Evolutionary conservation across 2,329 filamentous ascomycete species (phyloP).

Genomic region (Phialophora tarda): DNA sequence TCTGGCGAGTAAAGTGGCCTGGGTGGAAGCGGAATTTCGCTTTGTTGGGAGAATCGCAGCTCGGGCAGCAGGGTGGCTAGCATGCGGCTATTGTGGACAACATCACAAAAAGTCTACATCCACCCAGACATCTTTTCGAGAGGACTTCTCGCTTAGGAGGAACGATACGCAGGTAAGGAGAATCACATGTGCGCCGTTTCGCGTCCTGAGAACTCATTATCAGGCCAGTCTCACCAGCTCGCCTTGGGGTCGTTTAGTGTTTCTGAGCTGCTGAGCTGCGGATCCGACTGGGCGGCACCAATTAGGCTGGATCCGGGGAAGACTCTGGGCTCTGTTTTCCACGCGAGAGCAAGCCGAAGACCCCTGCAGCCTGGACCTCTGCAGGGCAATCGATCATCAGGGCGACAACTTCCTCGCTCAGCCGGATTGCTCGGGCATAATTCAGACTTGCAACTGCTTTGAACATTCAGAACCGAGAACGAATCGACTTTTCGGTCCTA

Average conservation of each 20-base stretch:
- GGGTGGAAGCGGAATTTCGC: neutral
- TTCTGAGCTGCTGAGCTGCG: neutral
- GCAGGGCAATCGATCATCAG: neutral
- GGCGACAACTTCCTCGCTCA: neutral
- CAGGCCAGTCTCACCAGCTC: neutral
- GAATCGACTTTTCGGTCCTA: neutral
- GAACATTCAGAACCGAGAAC: neutral
- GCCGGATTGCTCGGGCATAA: neutral
- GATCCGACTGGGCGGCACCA: neutral
- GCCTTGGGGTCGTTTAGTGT: neutral
- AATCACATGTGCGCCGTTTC: neutral
- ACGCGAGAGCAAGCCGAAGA: slow-evolving; percentile 5
- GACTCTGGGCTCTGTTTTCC: neutral
- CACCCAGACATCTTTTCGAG: no score
- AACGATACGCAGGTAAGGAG: neutral
- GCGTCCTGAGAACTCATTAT: neutral
- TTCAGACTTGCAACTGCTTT: neutral
- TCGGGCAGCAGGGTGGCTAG: neutral
- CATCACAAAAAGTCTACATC: no score
- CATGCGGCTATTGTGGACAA: neutral
- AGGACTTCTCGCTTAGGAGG: no score
- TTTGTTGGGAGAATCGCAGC: neutral
- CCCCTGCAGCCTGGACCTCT: neutral
- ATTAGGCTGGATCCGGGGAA: slow-evolving; percentile 6
- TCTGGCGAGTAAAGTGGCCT: neutral